Base-by-base conservation (phyloP, 2,329 filamentous ascomycete genomes). In the Leptographium lundbergii region DNA sequence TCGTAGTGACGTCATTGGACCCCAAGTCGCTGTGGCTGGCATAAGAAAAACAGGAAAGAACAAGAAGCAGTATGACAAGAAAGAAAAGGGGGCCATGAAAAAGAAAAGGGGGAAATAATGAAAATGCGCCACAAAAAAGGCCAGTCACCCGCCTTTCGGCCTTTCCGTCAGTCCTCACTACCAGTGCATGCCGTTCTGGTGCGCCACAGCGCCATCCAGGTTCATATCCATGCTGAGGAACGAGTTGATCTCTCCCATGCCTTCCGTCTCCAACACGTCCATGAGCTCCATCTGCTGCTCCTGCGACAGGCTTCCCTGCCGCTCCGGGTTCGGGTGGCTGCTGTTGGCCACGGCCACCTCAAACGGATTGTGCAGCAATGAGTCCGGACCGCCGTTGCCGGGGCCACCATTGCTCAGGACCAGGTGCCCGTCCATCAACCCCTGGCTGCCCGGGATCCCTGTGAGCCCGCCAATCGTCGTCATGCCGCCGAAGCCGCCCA, bases 271-370 rank as follows among this genome's bases (percentile, higher is more conserved):
- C 39, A 95, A 78, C 55, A 85, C 84, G 59, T 85, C 83, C 87
- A 95, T 90, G 45, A 95, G 75, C 73, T 95, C 88, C 63, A 86
- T 73, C 71, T 94, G 89, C 71, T 95, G 89, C 67, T 89, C 82
- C 63, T 91, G 86, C 61, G 85, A 91, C 36, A 95, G 75, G 61
- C 79, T 88, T 63, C 84, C 89, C 66, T 82, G 83, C 61, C 78
- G 80, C 68, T 81, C 80, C 29, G 73, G 70, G 29, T 64, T 57
- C 0, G 57, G 32, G 4, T 57, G 57, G 9, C 56, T 53, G n/a
- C 34, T 3, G 70, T 67, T 53, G 17, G 57, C 36, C 51, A 58
- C 19, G 11, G 51, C 34, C 36, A 27, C 56, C 5, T 57, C 59
- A 47, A 64, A 64, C 3, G 60, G 54, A 4, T 64, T 60, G 4